Conservation (phyloP, 2,329 filamentous ascomycete genomes). For the Graphiopsis chlorocephala region DNA sequence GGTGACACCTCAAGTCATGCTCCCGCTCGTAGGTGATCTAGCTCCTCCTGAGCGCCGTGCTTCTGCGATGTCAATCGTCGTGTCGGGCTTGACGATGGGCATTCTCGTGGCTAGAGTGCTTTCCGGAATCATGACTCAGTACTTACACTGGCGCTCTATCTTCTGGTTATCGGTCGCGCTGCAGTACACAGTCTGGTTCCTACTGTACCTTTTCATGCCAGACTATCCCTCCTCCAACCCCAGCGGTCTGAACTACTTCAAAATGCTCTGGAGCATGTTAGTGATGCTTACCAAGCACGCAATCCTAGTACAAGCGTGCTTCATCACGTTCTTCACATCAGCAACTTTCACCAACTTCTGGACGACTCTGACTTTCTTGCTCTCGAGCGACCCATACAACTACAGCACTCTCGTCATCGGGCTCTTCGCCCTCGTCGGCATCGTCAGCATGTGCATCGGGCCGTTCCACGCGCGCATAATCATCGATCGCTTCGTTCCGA, state of each 20-base stretch:
- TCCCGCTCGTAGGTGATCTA: slow-evolving; percentile 76
- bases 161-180: slow-evolving; percentile 73
- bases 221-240: slow-evolving; percentile 77
- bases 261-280: slow-evolving; percentile 63
- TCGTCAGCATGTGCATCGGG: slow-evolving; percentile 64
- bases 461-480: slow-evolving; percentile 69
- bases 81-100: slow-evolving; percentile 71
- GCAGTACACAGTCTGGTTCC: slow-evolving; percentile 63
- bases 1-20: slow-evolving; percentile 72
- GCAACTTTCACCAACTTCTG: slow-evolving; percentile 66
- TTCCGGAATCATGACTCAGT: slow-evolving; percentile 72
- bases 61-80: slow-evolving; percentile 68
- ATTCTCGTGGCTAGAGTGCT: slow-evolving; percentile 73
- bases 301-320: slow-evolving; percentile 65
- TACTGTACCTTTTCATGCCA: slow-evolving; percentile 72
- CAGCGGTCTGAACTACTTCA: slow-evolving; percentile 61
- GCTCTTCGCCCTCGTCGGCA: slow-evolving; percentile 74
- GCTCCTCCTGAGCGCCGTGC: slow-evolving; percentile 67
- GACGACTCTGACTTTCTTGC: slow-evolving; percentile 77
- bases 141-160: slow-evolving; percentile 70
- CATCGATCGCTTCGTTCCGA: slow-evolving; percentile 67
- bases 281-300: slow-evolving; percentile 64
- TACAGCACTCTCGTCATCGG: slow-evolving; percentile 69
- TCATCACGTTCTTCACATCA: slow-evolving; percentile 62
- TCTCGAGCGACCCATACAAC: slow-evolving; percentile 66